phyloP scores from a whole-genome alignment of 352 stramenopile genomes.

The Globisporangium recalcitrans region DNA sequence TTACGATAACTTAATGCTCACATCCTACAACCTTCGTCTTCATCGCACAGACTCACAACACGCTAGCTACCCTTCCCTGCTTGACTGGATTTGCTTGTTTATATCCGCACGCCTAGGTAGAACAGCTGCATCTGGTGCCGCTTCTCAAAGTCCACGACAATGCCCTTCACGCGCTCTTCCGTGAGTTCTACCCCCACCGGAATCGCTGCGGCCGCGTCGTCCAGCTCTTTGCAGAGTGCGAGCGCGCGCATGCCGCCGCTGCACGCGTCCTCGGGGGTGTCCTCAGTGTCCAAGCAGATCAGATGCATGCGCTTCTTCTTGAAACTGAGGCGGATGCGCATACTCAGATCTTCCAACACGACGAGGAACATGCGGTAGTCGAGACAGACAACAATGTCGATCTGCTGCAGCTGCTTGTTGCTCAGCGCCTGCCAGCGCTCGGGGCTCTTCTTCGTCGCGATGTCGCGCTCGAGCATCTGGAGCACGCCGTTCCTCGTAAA shows the following conservation, averaged over 20 bases:
- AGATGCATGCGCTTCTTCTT: slow-evolving; percentile 62
- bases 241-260: slow-evolving; percentile 45
- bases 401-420: slow-evolving; percentile 49
- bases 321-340: slow-evolving; percentile 40
- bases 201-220: slow-evolving; percentile 14
- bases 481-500: slow-evolving; percentile 65
- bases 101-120: slow-evolving; percentile 51
- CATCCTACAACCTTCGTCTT: not conserved
- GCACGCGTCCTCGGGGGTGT: slow-evolving; percentile 63
- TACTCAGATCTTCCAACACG: slow-evolving; percentile 61
- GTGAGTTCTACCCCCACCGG: slow-evolving; percentile 20
- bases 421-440: slow-evolving; percentile 73
- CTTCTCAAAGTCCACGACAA: slow-evolving; percentile 44
- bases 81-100: not conserved
- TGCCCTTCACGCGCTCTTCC: slow-evolving; percentile 35
- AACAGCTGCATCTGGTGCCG: slow-evolving; percentile 31
- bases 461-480: slow-evolving; percentile 66
- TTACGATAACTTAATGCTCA: not conserved
- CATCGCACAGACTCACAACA: not conserved
- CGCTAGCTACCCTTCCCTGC: too few species aligned
- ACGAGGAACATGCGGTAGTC: slow-evolving; percentile 78
- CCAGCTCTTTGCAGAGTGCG: slow-evolving; percentile 43
- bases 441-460: slow-evolving; percentile 56
- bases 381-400: slow-evolving; percentile 79
- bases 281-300: slow-evolving; percentile 74